Evolutionary conservation across 176 grass and related monocot species (phyloP).

Genomic region (Phoenix dactylifera): DNA sequence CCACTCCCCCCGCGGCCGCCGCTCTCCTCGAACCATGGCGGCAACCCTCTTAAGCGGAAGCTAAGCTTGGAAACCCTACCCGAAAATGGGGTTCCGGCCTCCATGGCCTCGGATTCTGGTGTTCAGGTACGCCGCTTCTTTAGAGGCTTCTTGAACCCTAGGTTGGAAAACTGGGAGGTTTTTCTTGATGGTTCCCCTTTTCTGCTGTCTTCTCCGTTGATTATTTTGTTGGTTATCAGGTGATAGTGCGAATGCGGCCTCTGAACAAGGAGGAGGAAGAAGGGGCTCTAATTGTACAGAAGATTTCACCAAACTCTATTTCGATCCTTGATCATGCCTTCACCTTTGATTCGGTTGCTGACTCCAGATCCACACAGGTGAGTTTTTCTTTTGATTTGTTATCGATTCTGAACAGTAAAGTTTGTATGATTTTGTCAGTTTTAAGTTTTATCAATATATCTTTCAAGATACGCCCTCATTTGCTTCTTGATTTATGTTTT

Average conservation of each 20-base stretch:
- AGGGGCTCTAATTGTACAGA: slow-evolving; percentile 11
- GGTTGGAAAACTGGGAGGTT: no score
- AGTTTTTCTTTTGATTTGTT: neutral
- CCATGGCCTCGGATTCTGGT: slow-evolving; percentile 33
- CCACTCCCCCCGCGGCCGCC: slow-evolving; percentile 31
- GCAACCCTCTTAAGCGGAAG: slow-evolving; percentile 67
- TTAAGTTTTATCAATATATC: no score
- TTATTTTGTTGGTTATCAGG: slow-evolving; percentile 10
- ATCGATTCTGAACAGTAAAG: no score
- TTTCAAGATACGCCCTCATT: no score
- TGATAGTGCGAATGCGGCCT: slow-evolving; percentile 23
- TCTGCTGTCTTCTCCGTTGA: neutral
- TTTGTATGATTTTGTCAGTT: no score
- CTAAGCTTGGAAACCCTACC: slow-evolving; percentile 24
- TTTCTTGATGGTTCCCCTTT: neutral
- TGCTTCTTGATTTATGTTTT: slow-evolving; percentile 3
- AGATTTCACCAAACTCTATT: slow-evolving; percentile 9
- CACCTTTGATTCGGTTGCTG: slow-evolving; percentile 25
- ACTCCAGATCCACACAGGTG: slow-evolving; percentile 17
- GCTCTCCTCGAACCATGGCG: slow-evolving; percentile 4
- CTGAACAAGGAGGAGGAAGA: slow-evolving; percentile 17
- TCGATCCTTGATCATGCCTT: slow-evolving; percentile 21
- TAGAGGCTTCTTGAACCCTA: no score
- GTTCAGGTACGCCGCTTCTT: slow-evolving; percentile 27
- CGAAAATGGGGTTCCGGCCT: slow-evolving; percentile 15